These are phyloP conservation scores for Rhododendron vialii DNA, from an alignment of 148 eudicot genomes.

Conservation along the genomic window DNA sequence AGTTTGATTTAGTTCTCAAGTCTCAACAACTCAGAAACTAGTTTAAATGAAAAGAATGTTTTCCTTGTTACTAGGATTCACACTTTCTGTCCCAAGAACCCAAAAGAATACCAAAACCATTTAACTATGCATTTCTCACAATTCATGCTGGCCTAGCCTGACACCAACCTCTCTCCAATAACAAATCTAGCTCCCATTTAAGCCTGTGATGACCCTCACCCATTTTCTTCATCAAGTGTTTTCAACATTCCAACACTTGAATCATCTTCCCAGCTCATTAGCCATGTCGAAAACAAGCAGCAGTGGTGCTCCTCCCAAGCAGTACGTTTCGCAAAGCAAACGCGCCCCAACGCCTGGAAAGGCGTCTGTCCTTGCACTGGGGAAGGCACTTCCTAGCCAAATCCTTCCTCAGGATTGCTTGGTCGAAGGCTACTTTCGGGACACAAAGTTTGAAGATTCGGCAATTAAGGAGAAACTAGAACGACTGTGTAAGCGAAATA, in stretches of 20 bases:
- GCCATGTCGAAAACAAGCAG: constrained; percentile 43
- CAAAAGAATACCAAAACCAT: not conserved
- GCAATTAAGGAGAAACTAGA: constrained; percentile 76
- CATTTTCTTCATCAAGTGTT: not conserved
- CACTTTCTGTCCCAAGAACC: constrained; percentile 18
- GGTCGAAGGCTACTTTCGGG: constrained; percentile 76
- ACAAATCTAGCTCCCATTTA: constrained; percentile 26
- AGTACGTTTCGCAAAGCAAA: constrained; percentile 1
- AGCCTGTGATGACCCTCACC: constrained; percentile 18
- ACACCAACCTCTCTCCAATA: constrained; percentile 51
- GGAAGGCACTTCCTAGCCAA: constrained; percentile 85
- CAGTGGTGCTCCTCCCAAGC: constrained; percentile 33
- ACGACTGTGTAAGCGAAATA: constrained; percentile 55
- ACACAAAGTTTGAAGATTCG: constrained; percentile 63
- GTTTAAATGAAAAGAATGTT: constrained; percentile 7
- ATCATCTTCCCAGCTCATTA: not conserved
- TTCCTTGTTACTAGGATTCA: not conserved
- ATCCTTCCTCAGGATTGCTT: constrained; percentile 69
- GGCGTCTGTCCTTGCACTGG: constrained; percentile 71
- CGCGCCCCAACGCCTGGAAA: constrained; percentile 63
- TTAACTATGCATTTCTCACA: constrained; percentile 8
- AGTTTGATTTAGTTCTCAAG: constrained; percentile 17
- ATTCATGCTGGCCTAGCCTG: constrained; percentile 46
- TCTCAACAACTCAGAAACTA: not conserved
- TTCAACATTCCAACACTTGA: not conserved